These are phyloP conservation scores for Aspergillus haitiensis DNA, from an alignment of 495 filamentous ascomycete species.

Conservation along the genomic window DNA sequence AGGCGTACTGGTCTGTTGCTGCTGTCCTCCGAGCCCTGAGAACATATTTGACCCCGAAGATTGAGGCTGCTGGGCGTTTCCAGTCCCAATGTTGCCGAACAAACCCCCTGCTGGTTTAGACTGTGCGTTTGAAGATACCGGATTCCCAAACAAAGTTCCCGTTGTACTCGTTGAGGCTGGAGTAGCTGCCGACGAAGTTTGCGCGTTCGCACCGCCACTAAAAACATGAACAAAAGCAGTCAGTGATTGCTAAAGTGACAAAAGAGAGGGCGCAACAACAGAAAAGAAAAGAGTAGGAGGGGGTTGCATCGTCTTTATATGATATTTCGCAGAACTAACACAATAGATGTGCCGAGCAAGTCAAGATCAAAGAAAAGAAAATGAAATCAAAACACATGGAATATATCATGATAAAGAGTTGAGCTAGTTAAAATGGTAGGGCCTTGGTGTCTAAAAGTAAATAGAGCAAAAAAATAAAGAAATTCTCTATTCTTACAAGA, in stretches of 20 bases:
- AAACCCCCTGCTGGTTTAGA: constrained; percentile 46
- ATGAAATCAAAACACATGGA: too few relatives aligned
- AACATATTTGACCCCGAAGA: constrained; percentile 47
- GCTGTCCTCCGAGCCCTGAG: constrained; percentile 34
- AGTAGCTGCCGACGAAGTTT: constrained; percentile 31
- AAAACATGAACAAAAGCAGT: background rate
- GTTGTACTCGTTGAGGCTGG: constrained; percentile 31
- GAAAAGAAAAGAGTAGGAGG: background rate
- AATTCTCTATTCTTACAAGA: constrained; percentile 55
- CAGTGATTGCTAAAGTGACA: background rate
- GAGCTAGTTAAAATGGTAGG: background rate
- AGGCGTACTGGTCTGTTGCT: constrained; percentile 31
- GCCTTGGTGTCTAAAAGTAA: background rate
- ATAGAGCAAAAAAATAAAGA: background rate
- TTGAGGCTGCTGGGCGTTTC: constrained; percentile 35
- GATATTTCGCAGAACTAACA: too few relatives aligned
- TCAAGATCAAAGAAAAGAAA: too few relatives aligned
- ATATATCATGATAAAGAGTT: background rate
- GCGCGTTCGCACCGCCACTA: constrained; percentile 32
- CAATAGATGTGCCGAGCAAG: too few relatives aligned
- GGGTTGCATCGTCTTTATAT: too few relatives aligned
- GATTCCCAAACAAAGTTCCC: constrained; percentile 43
- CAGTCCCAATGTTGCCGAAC: constrained; percentile 42
- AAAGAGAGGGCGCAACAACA: background rate
- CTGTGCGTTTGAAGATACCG: constrained; percentile 30